Conservation (phyloP, 768 basidiomycete species). For the Pleurotus sapidus region DNA sequence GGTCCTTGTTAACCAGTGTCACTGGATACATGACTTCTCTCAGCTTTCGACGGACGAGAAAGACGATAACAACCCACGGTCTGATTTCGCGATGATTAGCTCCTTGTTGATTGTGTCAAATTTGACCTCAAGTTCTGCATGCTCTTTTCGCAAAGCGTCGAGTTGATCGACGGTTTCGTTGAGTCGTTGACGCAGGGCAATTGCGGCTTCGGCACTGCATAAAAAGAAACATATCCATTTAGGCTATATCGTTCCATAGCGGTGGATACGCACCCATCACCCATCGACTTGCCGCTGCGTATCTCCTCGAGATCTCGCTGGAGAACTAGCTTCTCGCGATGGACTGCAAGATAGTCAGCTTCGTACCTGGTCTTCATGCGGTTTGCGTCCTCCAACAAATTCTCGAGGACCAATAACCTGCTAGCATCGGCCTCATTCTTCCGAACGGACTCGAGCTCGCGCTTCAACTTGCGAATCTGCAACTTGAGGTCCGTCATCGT, state of each 20-base stretch:
- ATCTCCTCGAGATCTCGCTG: conserved; percentile 88
- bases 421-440: conserved; percentile 78
- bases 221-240: not conserved
- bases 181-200: conserved; percentile 82
- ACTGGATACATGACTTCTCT: conserved; percentile 41
- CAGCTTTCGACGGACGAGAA: not conserved
- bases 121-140: conserved; percentile 69
- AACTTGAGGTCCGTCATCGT: conserved; percentile 93
- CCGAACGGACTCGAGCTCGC: conserved; percentile 74
- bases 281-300: conserved; percentile 76
- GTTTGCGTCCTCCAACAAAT: conserved; percentile 87
- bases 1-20: conserved; percentile 89
- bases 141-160: conserved; percentile 64
- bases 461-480: conserved; percentile 74
- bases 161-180: conserved; percentile 86
- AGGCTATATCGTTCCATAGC: conserved; percentile 2
- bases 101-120: conserved; percentile 62
- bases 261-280: conserved; percentile 65
- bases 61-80: conserved; percentile 52
- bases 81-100: conserved; percentile 80
- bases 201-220: conserved; percentile 75
- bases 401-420: conserved; percentile 82
- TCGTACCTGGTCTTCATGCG: conserved; percentile 89
- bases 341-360: conserved; percentile 78
- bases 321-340: conserved; percentile 78